Conservation (phyloP, 148 eudicot species). For the Camellia sinensis region DNA sequence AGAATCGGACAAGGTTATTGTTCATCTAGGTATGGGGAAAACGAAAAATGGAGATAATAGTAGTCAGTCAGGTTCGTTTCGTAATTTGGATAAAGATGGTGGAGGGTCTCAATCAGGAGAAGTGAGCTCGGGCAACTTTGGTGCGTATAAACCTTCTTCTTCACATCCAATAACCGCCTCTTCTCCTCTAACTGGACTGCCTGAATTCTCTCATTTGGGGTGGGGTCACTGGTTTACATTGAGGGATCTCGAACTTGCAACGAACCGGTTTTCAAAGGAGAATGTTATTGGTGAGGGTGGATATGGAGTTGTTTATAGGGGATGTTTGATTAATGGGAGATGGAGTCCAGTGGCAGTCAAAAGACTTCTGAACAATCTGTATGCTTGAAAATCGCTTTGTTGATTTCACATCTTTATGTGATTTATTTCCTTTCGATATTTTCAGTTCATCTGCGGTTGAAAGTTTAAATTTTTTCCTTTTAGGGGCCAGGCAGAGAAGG, state of each 20-base stretch:
- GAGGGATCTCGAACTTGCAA: conserved; percentile 71
- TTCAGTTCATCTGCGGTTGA: conserved; percentile 4
- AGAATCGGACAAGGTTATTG: conserved; percentile 48
- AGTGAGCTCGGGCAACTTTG: conserved; percentile 44
- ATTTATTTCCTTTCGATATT: background rate
- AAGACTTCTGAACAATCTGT: conserved; percentile 64
- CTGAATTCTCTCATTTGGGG: conserved; percentile 72
- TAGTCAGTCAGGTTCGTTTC: conserved; percentile 62
- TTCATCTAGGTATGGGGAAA: conserved; percentile 45
- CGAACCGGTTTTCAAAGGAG: conserved; percentile 62
- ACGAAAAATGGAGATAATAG: conserved; percentile 42
- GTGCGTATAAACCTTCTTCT: conserved; percentile 45
- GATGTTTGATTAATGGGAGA: conserved; percentile 56
- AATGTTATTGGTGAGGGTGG: conserved; percentile 81
- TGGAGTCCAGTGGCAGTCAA: conserved; percentile 68
- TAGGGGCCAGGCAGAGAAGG: conserved; percentile 76
- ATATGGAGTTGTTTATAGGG: conserved; percentile 69
- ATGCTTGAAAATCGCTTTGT: conserved; percentile 23
- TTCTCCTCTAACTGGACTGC: conserved; percentile 66
- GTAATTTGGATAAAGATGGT: conserved; percentile 21
- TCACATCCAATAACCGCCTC: conserved; percentile 62
- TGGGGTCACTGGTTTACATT: conserved; percentile 85
- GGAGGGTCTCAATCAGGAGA: conserved; percentile 56
- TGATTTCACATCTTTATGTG: background rate
- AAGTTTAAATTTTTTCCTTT: conserved; percentile 9